phyloP scores from a whole-genome alignment of 75 land plant genomes.

The Chamaecyparis obtusa region DNA sequence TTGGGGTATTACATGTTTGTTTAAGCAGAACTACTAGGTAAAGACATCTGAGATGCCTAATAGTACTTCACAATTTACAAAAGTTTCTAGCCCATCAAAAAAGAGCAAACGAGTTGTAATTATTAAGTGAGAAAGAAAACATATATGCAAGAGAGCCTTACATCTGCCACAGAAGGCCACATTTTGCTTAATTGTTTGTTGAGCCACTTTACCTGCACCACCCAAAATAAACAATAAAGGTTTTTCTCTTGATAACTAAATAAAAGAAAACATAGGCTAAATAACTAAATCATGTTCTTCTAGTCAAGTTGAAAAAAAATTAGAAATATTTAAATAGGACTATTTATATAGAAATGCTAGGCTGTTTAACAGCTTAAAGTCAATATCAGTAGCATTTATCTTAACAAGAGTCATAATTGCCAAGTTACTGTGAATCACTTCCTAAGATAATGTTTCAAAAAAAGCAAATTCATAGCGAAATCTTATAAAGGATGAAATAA shows the following conservation, averaged over 20 bases:
- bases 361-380: not conserved
- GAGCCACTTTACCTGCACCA: slow-evolving; percentile 91
- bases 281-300: not conserved
- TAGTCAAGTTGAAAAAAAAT: not conserved
- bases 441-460: not conserved
- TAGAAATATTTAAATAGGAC: not conserved
- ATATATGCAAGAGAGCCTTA: slow-evolving; percentile 28
- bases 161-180: slow-evolving; percentile 92
- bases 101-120: not conserved
- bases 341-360: not conserved
- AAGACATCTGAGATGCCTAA: not conserved
- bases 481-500: slow-evolving; percentile 4
- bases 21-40: not conserved
- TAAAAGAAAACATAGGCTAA: not conserved
- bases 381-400: not conserved
- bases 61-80: not conserved
- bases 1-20: not conserved
- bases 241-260: not conserved
- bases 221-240: not conserved
- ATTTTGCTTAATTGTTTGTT: slow-evolving; percentile 84
- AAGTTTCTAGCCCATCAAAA: not conserved
- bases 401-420: not conserved
- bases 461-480: not conserved
- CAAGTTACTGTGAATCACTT: not conserved
- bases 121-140: not conserved